A percentile compares a stretch with the other conserved stretches of the same genome.
These are phyloP conservation scores for Candida arabinofermentans DNA, from an alignment of 805 yeast genomes.

Conservation along the genomic window DNA sequence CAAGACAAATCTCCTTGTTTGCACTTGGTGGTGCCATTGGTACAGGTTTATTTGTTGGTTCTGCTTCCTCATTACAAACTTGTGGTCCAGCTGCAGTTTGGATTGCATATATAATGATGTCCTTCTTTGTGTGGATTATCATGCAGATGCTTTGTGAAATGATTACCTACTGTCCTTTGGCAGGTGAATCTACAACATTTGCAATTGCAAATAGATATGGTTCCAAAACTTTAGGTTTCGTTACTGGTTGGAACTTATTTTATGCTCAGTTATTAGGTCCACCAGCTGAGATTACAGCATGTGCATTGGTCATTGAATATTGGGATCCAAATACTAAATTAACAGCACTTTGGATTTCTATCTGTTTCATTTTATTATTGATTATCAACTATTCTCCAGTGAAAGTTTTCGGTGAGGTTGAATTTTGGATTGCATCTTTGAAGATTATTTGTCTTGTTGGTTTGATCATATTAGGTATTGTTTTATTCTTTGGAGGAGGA, in stretches of 20 bases:
- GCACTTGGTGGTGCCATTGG: conserved; percentile 74
- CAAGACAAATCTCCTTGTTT: conserved; percentile 56
- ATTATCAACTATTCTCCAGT: conserved; percentile 45
- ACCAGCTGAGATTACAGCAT: conserved; percentile 56
- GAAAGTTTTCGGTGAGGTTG: conserved; percentile 41
- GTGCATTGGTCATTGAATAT: conserved; percentile 53
- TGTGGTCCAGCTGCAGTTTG: conserved; percentile 39
- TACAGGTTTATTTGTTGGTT: conserved; percentile 52
- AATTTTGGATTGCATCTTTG: conserved; percentile 62
- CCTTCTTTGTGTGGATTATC: conserved; percentile 59
- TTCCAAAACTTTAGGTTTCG: conserved; percentile 24
- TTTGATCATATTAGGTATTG: conserved; percentile 49
- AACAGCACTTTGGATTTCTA: conserved; percentile 52
- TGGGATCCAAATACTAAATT: conserved; percentile 37
- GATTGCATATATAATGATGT: conserved; percentile 57
- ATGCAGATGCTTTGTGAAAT: conserved; percentile 64
- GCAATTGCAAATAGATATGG: conserved; percentile 29
- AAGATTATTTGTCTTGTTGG: conserved; percentile 65
- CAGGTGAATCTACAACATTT: conserved; percentile 41
- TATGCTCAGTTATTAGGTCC: conserved; percentile 32
- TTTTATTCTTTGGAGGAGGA: conserved; percentile 62
- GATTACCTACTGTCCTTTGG: conserved; percentile 56
- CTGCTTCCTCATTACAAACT: conserved; percentile 36
- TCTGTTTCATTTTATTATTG: conserved; percentile 44
- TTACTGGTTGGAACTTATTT: conserved; percentile 36